Evolutionary conservation across 2,329 filamentous ascomycete genomes (phyloP).

Genomic region (Pseudogymnoascus sp.): DNA sequence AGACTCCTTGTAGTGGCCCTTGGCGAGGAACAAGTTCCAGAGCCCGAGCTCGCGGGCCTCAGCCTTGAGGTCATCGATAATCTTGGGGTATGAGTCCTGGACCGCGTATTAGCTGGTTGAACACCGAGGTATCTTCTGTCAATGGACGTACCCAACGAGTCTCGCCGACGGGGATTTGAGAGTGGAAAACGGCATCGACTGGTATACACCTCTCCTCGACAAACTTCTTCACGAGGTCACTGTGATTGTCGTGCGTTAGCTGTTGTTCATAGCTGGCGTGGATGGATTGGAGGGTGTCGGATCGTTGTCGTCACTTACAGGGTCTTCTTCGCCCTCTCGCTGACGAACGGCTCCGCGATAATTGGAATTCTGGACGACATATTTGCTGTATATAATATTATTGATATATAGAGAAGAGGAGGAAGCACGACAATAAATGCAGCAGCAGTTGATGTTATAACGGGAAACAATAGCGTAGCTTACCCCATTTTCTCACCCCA

Average conservation of each 20-base stretch:
- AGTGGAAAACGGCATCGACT: constrained; percentile 71
- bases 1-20: constrained; percentile 90
- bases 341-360: constrained; percentile 50
- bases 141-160: constrained; percentile 54
- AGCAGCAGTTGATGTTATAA: constrained; percentile 7
- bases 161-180: constrained; percentile 70
- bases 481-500: constrained; percentile 9
- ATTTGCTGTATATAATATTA: constrained; percentile 13
- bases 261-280: constrained; percentile 1
- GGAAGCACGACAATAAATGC: background rate
- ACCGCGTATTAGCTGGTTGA: background rate
- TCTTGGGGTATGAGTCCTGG: constrained; percentile 58
- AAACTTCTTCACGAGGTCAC: constrained; percentile 83
- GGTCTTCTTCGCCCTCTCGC: constrained; percentile 75
- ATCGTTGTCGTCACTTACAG: constrained; percentile 34
- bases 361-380: constrained; percentile 43
- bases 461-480: background rate
- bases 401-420: constrained; percentile 9
- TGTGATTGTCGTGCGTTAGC: background rate
- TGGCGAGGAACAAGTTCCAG: constrained; percentile 98
- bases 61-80: constrained; percentile 84
- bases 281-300: background rate
- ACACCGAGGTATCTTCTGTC: background rate
- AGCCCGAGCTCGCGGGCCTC: constrained; percentile 77
- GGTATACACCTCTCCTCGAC: constrained; percentile 93